phyloP scores from a whole-genome alignment of 306 rosid genomes.

The Senna siamea region DNA sequence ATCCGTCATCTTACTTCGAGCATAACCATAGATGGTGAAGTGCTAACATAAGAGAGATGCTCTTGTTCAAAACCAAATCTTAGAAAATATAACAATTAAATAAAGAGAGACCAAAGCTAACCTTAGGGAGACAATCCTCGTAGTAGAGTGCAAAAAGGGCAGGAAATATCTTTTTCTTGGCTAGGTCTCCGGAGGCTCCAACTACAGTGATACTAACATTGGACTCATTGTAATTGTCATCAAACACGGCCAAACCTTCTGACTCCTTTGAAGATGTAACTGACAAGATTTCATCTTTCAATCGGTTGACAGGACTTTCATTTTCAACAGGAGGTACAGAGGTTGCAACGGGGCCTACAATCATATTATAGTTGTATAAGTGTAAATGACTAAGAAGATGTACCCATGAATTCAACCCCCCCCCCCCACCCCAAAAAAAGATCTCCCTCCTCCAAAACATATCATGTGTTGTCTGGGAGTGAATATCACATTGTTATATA shows the following conservation, averaged over 20 bases:
- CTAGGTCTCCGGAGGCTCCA: constrained; percentile 97
- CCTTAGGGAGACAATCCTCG: constrained; percentile 90
- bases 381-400: background rate
- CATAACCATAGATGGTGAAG: constrained; percentile 80
- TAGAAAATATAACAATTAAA: background rate
- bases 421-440: background rate
- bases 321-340: constrained; percentile 49
- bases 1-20: constrained; percentile 94
- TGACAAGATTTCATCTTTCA: constrained; percentile 49
- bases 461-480: background rate
- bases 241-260: constrained; percentile 36
- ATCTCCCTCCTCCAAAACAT: background rate
- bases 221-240: constrained; percentile 47
- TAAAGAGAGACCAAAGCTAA: constrained; percentile 24
- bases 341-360: constrained; percentile 55
- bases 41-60: constrained; percentile 53
- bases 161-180: constrained; percentile 93
- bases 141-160: constrained; percentile 92
- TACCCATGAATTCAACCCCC: background rate
- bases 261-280: constrained; percentile 43
- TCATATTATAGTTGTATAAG: constrained; percentile 18
- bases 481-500: no score
- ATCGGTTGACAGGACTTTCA: constrained; percentile 46
- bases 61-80: constrained; percentile 34
- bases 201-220: constrained; percentile 84